Evolutionary conservation across 1,284 basidiomycete species (phyloP).

Genomic region (Boletus mariae): DNA sequence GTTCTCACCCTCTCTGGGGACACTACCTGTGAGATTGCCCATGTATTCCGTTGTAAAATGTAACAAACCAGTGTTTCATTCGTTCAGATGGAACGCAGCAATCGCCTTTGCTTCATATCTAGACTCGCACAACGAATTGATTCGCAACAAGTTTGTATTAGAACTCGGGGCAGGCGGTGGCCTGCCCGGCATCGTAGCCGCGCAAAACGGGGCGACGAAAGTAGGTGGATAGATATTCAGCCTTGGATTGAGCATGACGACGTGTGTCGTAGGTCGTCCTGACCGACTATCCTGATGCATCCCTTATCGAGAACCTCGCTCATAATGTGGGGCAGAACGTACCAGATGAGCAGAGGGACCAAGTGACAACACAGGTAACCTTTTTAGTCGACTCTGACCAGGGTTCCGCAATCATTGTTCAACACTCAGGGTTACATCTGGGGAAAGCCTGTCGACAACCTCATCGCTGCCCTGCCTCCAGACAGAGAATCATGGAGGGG

Average conservation of each 20-base stretch:
- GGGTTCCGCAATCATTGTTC: background rate
- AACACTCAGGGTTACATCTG: slow-evolving; percentile 78
- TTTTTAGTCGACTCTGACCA: background rate
- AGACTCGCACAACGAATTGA: slow-evolving; percentile 51
- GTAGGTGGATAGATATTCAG: slow-evolving; percentile 35
- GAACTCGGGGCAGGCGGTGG: slow-evolving; percentile 95
- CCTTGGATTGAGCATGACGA: background rate
- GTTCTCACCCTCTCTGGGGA: slow-evolving; percentile 88
- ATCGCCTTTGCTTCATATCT: slow-evolving; percentile 73
- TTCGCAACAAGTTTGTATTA: slow-evolving; percentile 52
- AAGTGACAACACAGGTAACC: slow-evolving; percentile 51
- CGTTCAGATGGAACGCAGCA: slow-evolving; percentile 80
- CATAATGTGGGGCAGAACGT: slow-evolving; percentile 70
- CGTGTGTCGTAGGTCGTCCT: slow-evolving; percentile 46
- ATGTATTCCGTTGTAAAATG: background rate
- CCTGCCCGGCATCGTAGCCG: slow-evolving; percentile 76
- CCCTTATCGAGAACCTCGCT: slow-evolving; percentile 76
- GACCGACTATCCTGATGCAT: slow-evolving; percentile 89
- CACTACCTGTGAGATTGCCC: slow-evolving; percentile 68
- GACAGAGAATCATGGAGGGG: slow-evolving; percentile 22
- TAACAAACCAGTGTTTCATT: background rate
- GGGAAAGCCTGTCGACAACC: slow-evolving; percentile 64
- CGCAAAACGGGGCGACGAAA: slow-evolving; percentile 62
- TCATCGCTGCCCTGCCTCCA: slow-evolving; percentile 44
- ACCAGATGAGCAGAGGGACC: slow-evolving; percentile 22